Conservation (phyloP, 257 asterid species). For the Solanum bukasovii region DNA sequence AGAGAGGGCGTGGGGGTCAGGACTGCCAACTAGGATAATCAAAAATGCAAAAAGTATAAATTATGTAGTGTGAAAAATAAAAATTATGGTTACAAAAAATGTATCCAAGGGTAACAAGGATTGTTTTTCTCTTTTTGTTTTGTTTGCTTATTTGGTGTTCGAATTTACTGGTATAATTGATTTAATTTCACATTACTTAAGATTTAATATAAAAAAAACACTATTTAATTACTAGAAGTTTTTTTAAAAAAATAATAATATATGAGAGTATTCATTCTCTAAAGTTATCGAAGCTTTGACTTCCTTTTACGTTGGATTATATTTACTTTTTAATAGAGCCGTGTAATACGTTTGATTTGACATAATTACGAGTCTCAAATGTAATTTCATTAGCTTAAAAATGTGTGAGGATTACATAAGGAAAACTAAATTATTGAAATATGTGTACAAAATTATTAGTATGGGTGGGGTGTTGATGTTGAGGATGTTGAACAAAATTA, state of each 20-base stretch:
- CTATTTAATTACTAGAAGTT: too few species aligned
- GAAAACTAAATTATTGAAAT: background rate
- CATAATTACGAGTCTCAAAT: background rate
- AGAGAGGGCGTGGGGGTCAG: background rate
- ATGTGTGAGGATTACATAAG: background rate
- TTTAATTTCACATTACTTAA: background rate
- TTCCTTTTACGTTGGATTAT: background rate
- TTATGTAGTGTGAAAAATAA: background rate
- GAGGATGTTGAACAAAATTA: background rate
- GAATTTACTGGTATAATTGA: background rate
- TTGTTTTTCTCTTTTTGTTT: background rate
- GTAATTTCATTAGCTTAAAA: background rate
- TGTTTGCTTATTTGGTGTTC: background rate
- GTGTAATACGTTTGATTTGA: background rate
- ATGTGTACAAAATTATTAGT: background rate
- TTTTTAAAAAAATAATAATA: too few species aligned
- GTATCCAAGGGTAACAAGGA: too few species aligned
- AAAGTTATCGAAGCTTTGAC: background rate
- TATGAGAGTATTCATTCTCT: too few species aligned
- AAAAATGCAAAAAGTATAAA: background rate
- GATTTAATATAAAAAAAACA: too few species aligned
- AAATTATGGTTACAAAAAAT: background rate
- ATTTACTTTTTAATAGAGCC: background rate
- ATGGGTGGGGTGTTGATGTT: background rate
- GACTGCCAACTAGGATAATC: background rate